These are phyloP conservation scores for Yarrowia osloensis DNA, from an alignment of 805 yeast species.

Conservation along the genomic window DNA sequence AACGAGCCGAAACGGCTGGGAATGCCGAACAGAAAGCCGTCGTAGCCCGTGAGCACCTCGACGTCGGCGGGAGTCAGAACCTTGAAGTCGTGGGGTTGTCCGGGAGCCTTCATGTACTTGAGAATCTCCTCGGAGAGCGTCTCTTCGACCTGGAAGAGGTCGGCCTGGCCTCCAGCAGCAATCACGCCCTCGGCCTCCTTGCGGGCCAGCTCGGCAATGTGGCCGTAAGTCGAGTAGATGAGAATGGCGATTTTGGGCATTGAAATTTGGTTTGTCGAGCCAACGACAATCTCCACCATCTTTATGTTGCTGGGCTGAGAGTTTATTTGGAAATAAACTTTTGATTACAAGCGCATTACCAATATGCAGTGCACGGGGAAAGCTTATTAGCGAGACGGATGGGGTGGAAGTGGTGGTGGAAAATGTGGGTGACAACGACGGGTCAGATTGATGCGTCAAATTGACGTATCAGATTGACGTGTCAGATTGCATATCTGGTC, in stretches of 20 bases:
- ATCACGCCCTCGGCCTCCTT: conserved; percentile 67
- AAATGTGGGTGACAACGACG: too few species aligned
- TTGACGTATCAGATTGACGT: too few species aligned
- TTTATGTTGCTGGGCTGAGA: conserved; percentile 12
- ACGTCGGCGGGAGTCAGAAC: conserved; percentile 61
- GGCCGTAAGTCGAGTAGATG: conserved; percentile 78
- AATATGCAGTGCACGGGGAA: not conserved
- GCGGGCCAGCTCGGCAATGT: conserved; percentile 67
- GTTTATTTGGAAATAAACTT: not conserved
- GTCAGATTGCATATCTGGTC: too few species aligned
- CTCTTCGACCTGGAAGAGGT: conserved; percentile 73
- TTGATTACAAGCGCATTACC: conserved; percentile 13
- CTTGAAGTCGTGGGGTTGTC: conserved; percentile 52
- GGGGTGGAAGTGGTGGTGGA: too few species aligned
- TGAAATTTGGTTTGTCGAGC: not conserved
- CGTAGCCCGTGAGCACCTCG: conserved; percentile 62
- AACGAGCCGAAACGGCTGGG: conserved; percentile 83
- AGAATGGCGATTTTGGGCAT: conserved; percentile 49
- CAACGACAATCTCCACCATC: not conserved
- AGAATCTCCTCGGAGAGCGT: conserved; percentile 66
- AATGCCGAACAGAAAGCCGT: conserved; percentile 80
- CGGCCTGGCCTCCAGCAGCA: conserved; percentile 68
- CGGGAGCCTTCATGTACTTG: conserved; percentile 57
- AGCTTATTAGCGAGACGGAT: not conserved
- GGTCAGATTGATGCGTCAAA: not conserved